Base-by-base conservation (phyloP, 306 rosid species). In the Cucurbita ficifolia region DNA sequence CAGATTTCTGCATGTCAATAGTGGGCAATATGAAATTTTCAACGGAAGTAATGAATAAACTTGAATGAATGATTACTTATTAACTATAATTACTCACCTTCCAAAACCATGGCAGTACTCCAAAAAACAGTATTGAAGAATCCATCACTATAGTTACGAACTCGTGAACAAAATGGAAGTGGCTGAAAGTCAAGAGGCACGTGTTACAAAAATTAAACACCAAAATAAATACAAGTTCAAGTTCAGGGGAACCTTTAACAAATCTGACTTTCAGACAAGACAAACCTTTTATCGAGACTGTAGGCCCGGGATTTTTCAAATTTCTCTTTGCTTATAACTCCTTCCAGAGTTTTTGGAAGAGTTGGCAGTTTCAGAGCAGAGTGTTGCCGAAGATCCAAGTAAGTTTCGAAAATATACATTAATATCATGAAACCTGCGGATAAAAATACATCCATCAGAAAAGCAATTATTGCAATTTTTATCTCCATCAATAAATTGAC, bases 41-140 rank as follows among this genome's bases (percentile, higher is more conserved):
- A 18, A 54, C 12, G 2, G 40, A 14, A 69, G 22, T 68, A 69
- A 10, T 18, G 53, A 4, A 73, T 12, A 38, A 38, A 73, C 64
- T 18, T 14, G 70, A 76, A 49, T 50, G 14, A 70, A 24, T 29
- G 4, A 55, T 38, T 36, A 65, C 62, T 70, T 79, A 72, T 60
- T 42, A 55, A 18, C 78, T 49, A 58, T 67, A 82, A 79, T 75
- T n/a, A 69, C 85, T 81, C 76, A 90, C 98, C 96, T 90, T 90
- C 98, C 98, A 94, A 81, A 94, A 80, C 97, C 94, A 94, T 78
- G 98, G 98, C 83, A 94, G 81, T 52, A 89, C 84, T 52, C 95
- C 84, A 65, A 75, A 87, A 76, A 83, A 86, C 82, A 94, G 84
- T 78, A 94, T 87, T 75, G 97, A 78, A 58, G 95, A 89, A 73